Conservation (phyloP, 1,284 basidiomycete genomes). For the Leccinum fallax region DNA sequence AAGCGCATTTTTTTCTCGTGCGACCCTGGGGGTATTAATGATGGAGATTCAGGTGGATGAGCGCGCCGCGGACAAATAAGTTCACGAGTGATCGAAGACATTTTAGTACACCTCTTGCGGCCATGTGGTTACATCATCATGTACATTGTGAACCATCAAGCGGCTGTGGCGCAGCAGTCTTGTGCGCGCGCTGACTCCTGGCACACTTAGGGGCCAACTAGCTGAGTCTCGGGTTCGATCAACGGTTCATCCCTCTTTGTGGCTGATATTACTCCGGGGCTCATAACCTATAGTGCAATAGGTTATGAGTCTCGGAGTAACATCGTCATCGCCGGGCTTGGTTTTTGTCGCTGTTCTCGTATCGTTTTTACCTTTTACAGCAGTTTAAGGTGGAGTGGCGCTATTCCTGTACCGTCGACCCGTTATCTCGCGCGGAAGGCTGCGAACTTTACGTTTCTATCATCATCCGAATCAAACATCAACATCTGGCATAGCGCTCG, state of each 20-base stretch:
- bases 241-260: slow-evolving; percentile 10
- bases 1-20: slow-evolving; percentile 1
- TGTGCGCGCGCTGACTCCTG: background rate
- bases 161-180: slow-evolving; percentile 2
- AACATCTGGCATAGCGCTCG: background rate
- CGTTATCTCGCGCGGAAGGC: slow-evolving; percentile 9
- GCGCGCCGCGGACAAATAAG: slow-evolving; percentile 19
- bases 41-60: slow-evolving; percentile 6
- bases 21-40: background rate
- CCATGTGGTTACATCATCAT: background rate
- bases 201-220: background rate
- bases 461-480: background rate
- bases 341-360: slow-evolving; percentile 7
- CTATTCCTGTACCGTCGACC: background rate
- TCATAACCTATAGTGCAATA: slow-evolving; percentile 27
- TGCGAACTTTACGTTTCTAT: slow-evolving; percentile 20
- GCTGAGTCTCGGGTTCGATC: background rate
- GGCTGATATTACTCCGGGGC: slow-evolving; percentile 27
- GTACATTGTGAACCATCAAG: background rate
- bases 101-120: background rate
- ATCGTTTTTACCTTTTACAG: slow-evolving; percentile 5
- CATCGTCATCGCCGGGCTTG: slow-evolving; percentile 10
- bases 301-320: slow-evolving; percentile 23
- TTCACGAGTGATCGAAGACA: slow-evolving; percentile 5
- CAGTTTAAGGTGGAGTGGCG: background rate